A percentile compares a stretch with the other conserved stretches of the same genome.
These are phyloP conservation scores for Pythium graminicola DNA, from an alignment of 352 stramenopile species.

Conservation along the genomic window DNA sequence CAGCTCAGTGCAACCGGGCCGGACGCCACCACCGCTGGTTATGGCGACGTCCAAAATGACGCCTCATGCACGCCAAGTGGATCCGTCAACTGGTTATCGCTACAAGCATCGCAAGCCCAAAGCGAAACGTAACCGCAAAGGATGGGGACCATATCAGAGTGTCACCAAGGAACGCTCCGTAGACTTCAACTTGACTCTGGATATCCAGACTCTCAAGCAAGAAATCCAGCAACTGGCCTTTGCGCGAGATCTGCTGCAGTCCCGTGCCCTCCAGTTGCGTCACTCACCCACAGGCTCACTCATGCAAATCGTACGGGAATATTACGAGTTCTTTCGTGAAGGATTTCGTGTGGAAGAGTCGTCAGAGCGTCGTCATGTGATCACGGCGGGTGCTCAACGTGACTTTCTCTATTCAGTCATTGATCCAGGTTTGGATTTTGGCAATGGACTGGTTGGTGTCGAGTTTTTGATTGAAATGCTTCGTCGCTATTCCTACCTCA, in stretches of 20 bases:
- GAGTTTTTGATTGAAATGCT: constrained; percentile 34
- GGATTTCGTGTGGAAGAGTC: constrained; percentile 15
- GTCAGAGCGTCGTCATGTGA: constrained; percentile 3
- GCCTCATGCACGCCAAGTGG: not conserved
- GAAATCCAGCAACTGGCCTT: constrained; percentile 18
- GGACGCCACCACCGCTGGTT: not conserved
- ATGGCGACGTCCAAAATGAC: not conserved
- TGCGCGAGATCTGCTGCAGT: constrained; percentile 15
- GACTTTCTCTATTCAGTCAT: constrained; percentile 30
- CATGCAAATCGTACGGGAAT: constrained; percentile 11
- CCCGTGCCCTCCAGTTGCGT: constrained; percentile 2
- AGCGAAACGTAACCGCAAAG: constrained; percentile 18
- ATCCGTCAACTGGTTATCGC: not conserved
- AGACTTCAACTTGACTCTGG: constrained; percentile 43
- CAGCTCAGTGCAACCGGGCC: not conserved
- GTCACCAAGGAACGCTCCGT: constrained; percentile 31
- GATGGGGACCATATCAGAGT: constrained; percentile 31
- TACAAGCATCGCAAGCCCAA: constrained; percentile 10
- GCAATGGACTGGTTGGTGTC: constrained; percentile 26
- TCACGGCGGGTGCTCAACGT: constrained; percentile 21
- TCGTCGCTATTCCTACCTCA: constrained; percentile 31
- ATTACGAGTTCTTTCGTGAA: constrained; percentile 14
- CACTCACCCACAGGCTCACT: constrained; percentile 17
- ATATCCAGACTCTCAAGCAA: constrained; percentile 34
- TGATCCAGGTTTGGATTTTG: constrained; percentile 29